phyloP scores from a whole-genome alignment of 2,329 filamentous ascomycete species.

The Lasiodiplodia hormozganensis region DNA sequence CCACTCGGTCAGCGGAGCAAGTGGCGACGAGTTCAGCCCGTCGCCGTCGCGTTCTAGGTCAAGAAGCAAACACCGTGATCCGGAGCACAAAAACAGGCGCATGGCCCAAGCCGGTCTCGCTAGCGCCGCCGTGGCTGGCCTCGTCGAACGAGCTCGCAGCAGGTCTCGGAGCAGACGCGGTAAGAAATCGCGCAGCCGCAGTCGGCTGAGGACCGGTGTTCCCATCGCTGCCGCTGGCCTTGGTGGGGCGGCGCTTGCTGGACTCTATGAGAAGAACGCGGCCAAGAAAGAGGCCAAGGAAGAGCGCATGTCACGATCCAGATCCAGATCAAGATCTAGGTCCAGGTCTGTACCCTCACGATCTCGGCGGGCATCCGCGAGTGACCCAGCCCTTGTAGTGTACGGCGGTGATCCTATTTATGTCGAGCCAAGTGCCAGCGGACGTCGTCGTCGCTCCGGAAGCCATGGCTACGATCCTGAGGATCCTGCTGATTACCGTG shows the following conservation, averaged over 20 bases:
- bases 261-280: constrained; percentile 69
- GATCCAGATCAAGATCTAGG: constrained; percentile 49
- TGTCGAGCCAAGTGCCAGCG: constrained; percentile 58
- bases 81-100: constrained; percentile 62
- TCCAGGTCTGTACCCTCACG: constrained; percentile 55
- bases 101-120: constrained; percentile 69
- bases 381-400: constrained; percentile 64
- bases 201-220: constrained; percentile 62
- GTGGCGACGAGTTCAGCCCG: constrained; percentile 39
- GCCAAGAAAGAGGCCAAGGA: constrained; percentile 63
- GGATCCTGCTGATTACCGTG: constrained; percentile 50
- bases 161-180: constrained; percentile 62
- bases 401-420: constrained; percentile 69
- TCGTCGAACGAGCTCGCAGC: constrained; percentile 64
- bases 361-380: constrained; percentile 53
- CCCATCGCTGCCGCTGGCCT: constrained; percentile 68
- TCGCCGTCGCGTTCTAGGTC: constrained; percentile 47
- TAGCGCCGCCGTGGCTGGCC: constrained; percentile 67
- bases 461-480: constrained; percentile 44
- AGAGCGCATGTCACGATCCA: constrained; percentile 42
- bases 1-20: constrained; percentile 37
- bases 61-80: constrained; percentile 50
- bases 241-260: constrained; percentile 66
- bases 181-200: constrained; percentile 59
- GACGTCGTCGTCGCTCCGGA: constrained; percentile 46